These are phyloP conservation scores for Aquilaria malaccensis DNA, from an alignment of 345 rosid species.

Conservation along the genomic window DNA sequence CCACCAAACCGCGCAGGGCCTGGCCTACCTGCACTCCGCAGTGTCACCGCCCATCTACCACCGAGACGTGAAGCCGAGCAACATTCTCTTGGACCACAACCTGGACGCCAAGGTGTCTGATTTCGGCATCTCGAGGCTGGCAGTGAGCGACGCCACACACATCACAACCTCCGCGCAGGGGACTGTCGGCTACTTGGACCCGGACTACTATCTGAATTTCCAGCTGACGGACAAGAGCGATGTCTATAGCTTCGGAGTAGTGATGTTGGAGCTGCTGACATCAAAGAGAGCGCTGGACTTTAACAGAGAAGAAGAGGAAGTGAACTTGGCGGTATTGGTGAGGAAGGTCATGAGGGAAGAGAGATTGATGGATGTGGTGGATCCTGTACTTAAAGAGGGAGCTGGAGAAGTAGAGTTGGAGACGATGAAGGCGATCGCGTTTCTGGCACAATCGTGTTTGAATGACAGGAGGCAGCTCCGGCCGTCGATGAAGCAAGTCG, in stretches of 20 bases:
- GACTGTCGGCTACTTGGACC: slow-evolving; percentile 53
- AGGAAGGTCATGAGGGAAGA: slow-evolving; percentile 37
- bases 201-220: slow-evolving; percentile 52
- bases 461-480: slow-evolving; percentile 46
- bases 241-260: slow-evolving; percentile 64
- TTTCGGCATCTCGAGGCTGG: slow-evolving; percentile 51
- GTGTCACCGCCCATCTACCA: slow-evolving; percentile 53
- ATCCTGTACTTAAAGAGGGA: slow-evolving; percentile 26
- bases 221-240: slow-evolving; percentile 61
- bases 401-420: slow-evolving; percentile 32
- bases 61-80: slow-evolving; percentile 51
- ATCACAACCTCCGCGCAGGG: slow-evolving; percentile 53
- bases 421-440: slow-evolving; percentile 38
- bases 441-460: slow-evolving; percentile 38
- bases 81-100: slow-evolving; percentile 47
- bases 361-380: slow-evolving; percentile 33
- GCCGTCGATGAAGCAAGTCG: slow-evolving; percentile 49
- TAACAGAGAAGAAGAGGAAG: slow-evolving; percentile 44
- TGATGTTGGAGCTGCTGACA: slow-evolving; percentile 46
- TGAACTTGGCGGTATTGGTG: slow-evolving; percentile 40
- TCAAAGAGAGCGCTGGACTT: slow-evolving; percentile 51
- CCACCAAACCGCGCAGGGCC: slow-evolving; percentile 46
- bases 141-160: slow-evolving; percentile 37
- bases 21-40: slow-evolving; percentile 53
- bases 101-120: slow-evolving; percentile 46